Percentiles rank a stretch among this genome's conserved stretches.
Conservation (phyloP, 805 yeast genomes). For the Myxozyma udenii region DNA sequence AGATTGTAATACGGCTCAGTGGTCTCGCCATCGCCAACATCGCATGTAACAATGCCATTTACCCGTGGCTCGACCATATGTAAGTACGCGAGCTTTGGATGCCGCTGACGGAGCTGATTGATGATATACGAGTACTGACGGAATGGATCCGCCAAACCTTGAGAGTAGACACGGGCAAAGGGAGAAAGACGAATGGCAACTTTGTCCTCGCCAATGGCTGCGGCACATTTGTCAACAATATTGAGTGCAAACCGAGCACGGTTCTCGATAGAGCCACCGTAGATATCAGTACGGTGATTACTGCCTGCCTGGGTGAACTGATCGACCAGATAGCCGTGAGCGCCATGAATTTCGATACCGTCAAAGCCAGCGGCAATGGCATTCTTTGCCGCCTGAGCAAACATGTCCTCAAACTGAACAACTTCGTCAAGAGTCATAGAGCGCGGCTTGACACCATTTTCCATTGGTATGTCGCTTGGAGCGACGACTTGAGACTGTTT, state of each 20-base stretch:
- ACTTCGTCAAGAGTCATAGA: conserved; percentile 44
- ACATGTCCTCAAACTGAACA: conserved; percentile 44
- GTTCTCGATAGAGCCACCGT: conserved; percentile 63
- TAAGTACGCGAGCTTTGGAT: conserved; percentile 42
- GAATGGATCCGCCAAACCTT: conserved; percentile 36
- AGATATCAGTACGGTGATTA: conserved; percentile 56
- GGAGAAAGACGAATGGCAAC: conserved; percentile 44
- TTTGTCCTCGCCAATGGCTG: conserved; percentile 49
- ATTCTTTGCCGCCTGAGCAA: conserved; percentile 51
- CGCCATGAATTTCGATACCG: conserved; percentile 63
- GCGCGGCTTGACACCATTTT: conserved; percentile 16
- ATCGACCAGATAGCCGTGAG: conserved; percentile 57
- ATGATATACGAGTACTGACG: conserved; percentile 45
- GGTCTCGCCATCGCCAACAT: not conserved
- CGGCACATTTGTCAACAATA: conserved; percentile 50
- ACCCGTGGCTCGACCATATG: conserved; percentile 50
- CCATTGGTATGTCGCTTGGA: conserved; percentile 39
- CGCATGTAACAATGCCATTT: conserved; percentile 30
- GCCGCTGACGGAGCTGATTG: conserved; percentile 44
- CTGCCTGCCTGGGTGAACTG: conserved; percentile 46
- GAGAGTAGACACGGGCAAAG: conserved; percentile 37
- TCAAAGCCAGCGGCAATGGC: conserved; percentile 57
- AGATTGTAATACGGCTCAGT: conserved; percentile 4
- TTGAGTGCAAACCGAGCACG: conserved; percentile 53
- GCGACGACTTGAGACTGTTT: conserved; percentile 39